Evolutionary conservation across 2,329 filamentous ascomycete species (phyloP).

Genomic region (Curvularia sp.): DNA sequence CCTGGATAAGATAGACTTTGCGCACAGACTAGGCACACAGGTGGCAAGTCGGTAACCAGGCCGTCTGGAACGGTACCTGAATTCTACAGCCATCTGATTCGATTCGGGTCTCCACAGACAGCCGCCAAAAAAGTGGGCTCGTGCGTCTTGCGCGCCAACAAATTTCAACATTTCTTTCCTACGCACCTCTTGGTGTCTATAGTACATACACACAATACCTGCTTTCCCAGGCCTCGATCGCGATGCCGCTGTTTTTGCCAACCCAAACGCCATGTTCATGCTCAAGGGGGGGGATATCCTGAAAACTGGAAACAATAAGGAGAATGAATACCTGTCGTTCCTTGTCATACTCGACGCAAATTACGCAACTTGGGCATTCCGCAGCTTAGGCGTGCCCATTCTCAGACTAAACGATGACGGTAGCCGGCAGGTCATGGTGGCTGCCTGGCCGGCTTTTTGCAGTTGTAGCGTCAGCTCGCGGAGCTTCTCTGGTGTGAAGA

Average conservation of each 20-base stretch:
- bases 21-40: background rate
- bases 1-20: background rate
- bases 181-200: slow-evolving; percentile 16
- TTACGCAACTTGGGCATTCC: slow-evolving; percentile 28
- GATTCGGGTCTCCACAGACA: slow-evolving; percentile 18
- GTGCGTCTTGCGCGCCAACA: slow-evolving; percentile 5
- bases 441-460: slow-evolving; percentile 51
- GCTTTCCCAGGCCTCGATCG: slow-evolving; percentile 8
- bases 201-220: slow-evolving; percentile 19
- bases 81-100: background rate
- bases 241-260: slow-evolving; percentile 24
- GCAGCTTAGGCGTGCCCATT: slow-evolving; percentile 36
- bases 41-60: no score
- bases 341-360: background rate
- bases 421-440: slow-evolving; percentile 42
- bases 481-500: slow-evolving; percentile 46
- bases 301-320: slow-evolving; percentile 25
- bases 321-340: background rate
- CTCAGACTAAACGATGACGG: slow-evolving; percentile 45
- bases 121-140: slow-evolving; percentile 14
- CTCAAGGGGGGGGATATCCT: slow-evolving; percentile 34
- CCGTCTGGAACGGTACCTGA: slow-evolving; percentile 13
- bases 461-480: slow-evolving; percentile 44
- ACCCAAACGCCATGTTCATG: slow-evolving; percentile 33
- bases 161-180: slow-evolving; percentile 9